A percentile compares a stretch with the other conserved stretches of the same genome.
Evolutionary conservation across 1,284 basidiomycete species (phyloP).

Genomic region (Veloporphyrellus conicus): DNA sequence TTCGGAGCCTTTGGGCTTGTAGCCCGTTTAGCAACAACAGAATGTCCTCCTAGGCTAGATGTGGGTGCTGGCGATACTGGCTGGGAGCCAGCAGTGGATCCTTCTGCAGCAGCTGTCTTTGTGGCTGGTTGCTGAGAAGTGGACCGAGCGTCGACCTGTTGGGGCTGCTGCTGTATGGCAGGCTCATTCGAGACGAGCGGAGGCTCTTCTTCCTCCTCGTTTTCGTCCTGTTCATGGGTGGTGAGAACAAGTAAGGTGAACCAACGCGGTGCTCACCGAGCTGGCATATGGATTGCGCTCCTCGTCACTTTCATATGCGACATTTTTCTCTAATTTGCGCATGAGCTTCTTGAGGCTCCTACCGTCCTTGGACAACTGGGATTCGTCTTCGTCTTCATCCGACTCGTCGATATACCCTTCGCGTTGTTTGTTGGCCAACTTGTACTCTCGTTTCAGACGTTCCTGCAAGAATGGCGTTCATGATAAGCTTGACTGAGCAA

Average conservation of each 20-base stretch:
- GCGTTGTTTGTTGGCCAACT: slow-evolving; percentile 66
- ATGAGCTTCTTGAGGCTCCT: slow-evolving; percentile 77
- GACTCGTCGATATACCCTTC: slow-evolving; percentile 67
- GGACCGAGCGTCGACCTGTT: slow-evolving; percentile 33
- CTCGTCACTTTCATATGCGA: slow-evolving; percentile 76
- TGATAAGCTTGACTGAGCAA: neutral
- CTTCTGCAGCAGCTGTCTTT: slow-evolving; percentile 31
- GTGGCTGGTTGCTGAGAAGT: slow-evolving; percentile 33
- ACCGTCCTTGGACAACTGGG: slow-evolving; percentile 60
- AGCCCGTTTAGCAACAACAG: slow-evolving; percentile 75
- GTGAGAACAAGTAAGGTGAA: slow-evolving; percentile 5
- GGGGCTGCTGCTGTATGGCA: slow-evolving; percentile 53
- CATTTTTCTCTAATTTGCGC: slow-evolving; percentile 67
- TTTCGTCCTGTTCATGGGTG: slow-evolving; percentile 49
- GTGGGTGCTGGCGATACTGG: slow-evolving; percentile 54
- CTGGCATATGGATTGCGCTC: slow-evolving; percentile 77
- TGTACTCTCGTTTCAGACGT: slow-evolving; percentile 79
- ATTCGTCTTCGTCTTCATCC: slow-evolving; percentile 63
- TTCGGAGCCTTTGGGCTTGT: slow-evolving; percentile 71
- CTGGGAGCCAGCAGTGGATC: slow-evolving; percentile 41
- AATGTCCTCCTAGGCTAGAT: slow-evolving; percentile 60
- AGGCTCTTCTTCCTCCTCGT: slow-evolving; percentile 62
- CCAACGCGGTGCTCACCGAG: slow-evolving; percentile 47
- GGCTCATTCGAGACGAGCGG: slow-evolving; percentile 48
- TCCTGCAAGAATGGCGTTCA: slow-evolving; percentile 46